phyloP scores from a whole-genome alignment of 2,329 filamentous ascomycete species.

The Penicillium sp. region DNA sequence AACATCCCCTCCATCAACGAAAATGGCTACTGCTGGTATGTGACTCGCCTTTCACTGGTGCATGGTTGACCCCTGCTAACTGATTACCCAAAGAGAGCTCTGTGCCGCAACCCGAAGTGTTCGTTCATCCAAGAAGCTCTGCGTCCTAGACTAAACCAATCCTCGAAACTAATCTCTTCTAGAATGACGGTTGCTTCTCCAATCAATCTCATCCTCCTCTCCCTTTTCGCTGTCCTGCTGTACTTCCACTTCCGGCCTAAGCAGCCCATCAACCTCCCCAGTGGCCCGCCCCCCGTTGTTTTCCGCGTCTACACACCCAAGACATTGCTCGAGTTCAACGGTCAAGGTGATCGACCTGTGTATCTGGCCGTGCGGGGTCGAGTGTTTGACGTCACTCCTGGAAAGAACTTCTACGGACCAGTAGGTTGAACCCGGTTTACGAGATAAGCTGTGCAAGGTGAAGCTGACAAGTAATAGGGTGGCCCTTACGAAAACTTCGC shows the following conservation, averaged over 20 bases:
- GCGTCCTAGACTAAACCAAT: slow-evolving; percentile 3
- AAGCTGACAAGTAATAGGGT: slow-evolving; percentile 44
- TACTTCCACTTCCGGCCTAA: slow-evolving; percentile 57
- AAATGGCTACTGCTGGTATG: slow-evolving; percentile 20
- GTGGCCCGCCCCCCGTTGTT: slow-evolving; percentile 61
- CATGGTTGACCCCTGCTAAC: slow-evolving; percentile 11
- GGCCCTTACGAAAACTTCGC: slow-evolving; percentile 96
- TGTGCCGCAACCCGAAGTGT: slow-evolving; percentile 35
- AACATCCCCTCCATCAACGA: slow-evolving; percentile 1
- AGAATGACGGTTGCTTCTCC: slow-evolving; percentile 52
- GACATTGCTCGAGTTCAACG: slow-evolving; percentile 81
- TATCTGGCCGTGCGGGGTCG: slow-evolving; percentile 87
- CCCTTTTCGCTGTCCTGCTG: slow-evolving; percentile 52
- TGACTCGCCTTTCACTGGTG: background rate
- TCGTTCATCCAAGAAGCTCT: slow-evolving; percentile 17
- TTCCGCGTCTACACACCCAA: slow-evolving; percentile 81
- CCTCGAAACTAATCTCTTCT: slow-evolving; percentile 22
- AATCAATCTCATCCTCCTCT: slow-evolving; percentile 56
- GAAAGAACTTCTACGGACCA: slow-evolving; percentile 92
- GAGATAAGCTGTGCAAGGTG: background rate
- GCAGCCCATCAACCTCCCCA: slow-evolving; percentile 48
- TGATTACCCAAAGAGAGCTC: slow-evolving; percentile 9
- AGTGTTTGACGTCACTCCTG: slow-evolving; percentile 82
- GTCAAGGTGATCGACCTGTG: slow-evolving; percentile 65
- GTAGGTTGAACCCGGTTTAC: slow-evolving; percentile 23